Evolutionary conservation across 257 asterid genomes (phyloP), one percentile per base, ranked within the genome.

Genomic region (Nicotiana undulata): DNA sequence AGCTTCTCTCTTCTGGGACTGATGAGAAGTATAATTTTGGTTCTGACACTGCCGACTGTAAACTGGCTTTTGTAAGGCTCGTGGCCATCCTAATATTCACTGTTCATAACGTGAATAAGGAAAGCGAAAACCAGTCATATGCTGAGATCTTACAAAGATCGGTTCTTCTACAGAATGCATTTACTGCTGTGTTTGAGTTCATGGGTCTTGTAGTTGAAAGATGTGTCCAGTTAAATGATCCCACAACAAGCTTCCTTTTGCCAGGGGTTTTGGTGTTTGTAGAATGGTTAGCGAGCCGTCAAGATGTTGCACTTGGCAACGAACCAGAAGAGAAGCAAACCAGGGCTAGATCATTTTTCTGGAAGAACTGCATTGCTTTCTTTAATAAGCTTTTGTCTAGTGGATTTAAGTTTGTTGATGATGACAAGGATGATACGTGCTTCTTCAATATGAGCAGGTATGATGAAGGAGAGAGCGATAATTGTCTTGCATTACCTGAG

Each of bases 111-210:
- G 93, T 93, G 85, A 90, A 84, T 70, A 85, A 83, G 85, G 99
- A 95, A 85, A 87, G 81, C 84, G 98, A 93, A 74, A 93, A 87
- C 82, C 92, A 93, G 83, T 93, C 99, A 6, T 95, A 92, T 86
- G 94, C 99, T 40, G 98, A 93, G 77, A 95, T 93, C 76, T 89
- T 95, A 60, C 99, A 95, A 76, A 97, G 97, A 49, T 88, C 98
- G 18, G 99, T 91, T 84, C 89, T 92, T 37, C 93, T 92, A 83
- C 98, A 93, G 85, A 92, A 91, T 81, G 92, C 97, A 67, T 91
- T 88, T 81, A 85, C 93, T 82, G 96, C 98, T 31, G 85, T 87
- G 65, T 95, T 95, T 86, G 98, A 92, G 84, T 85, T 93, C 66
- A 86, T 93, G 95, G 97, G 96, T 67, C 89, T 86, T 87, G 85